Conservation (phyloP, 106 monocot genomes). For the Cymbidium sinense region DNA sequence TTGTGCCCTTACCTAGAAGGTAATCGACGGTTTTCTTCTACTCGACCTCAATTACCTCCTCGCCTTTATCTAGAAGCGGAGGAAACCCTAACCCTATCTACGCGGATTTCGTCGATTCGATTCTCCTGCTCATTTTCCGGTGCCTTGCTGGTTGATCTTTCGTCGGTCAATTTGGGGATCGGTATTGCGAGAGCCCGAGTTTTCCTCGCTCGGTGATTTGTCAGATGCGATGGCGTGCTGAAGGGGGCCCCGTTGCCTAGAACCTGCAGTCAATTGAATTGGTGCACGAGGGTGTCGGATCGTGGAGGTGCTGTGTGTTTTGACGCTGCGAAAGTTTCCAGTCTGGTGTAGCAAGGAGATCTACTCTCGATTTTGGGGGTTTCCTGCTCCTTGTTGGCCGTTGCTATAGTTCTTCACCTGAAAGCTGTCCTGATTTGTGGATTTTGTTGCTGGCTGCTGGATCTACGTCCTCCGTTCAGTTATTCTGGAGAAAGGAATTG, state of each 20-base stretch:
- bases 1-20: too few species aligned
- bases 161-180: not conserved
- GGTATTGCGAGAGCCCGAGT: not conserved
- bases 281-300: not conserved
- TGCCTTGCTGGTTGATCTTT: not conserved
- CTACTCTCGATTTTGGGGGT: not conserved
- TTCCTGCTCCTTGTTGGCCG: not conserved
- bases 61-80: too few species aligned
- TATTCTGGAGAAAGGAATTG: not conserved
- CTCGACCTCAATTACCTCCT: too few species aligned
- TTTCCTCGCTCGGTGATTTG: not conserved
- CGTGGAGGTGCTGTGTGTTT: not conserved
- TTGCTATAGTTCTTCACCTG: not conserved
- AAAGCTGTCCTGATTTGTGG: not conserved
- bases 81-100: not conserved
- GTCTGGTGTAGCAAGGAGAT: not conserved
- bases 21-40: too few species aligned
- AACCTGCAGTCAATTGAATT: not conserved
- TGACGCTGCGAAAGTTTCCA: not conserved
- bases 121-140: not conserved
- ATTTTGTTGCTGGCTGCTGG: slow-evolving; percentile 1
- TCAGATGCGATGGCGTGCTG: not conserved
- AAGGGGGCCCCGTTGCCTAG: not conserved
- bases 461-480: too few species aligned
- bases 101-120: not conserved